A percentile compares a stretch with the other conserved stretches of the same genome.
These are phyloP conservation scores for Coelastrella sp. DNA, from an alignment of 139 green algal species.

Conservation along the genomic window DNA sequence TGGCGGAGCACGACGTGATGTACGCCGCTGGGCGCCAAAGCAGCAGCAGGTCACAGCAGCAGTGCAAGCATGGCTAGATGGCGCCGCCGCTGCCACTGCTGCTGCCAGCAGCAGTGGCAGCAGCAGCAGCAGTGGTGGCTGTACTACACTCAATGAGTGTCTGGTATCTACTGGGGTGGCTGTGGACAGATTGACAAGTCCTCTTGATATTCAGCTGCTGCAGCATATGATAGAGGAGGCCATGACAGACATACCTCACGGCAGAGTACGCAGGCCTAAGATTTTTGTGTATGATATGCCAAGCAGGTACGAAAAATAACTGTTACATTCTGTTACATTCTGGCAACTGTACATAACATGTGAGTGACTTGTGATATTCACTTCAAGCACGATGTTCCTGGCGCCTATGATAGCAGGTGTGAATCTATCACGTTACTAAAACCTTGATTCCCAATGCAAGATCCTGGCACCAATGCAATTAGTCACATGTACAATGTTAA, in stretches of 20 bases:
- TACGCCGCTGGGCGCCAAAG: neutral
- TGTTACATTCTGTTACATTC: no score
- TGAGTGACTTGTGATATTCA: no score
- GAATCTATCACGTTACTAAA: no score
- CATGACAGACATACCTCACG: neutral
- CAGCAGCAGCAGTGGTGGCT: neutral
- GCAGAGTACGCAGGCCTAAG: constrained; percentile 34
- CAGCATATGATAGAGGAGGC: constrained; percentile 20
- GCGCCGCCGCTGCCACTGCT: neutral
- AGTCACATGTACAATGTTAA: no score
- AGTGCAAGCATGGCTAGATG: neutral
- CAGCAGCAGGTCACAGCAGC: constrained; percentile 2
- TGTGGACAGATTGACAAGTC: constrained; percentile 6
- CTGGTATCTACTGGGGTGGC: neutral
- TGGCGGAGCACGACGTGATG: neutral
- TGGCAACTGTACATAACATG: no score
- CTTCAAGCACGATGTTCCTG: no score
- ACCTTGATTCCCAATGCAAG: no score
- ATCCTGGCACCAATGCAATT: no score
- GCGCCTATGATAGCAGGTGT: no score
- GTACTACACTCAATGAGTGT: neutral
- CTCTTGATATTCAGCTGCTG: constrained; percentile 6
- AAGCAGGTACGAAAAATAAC: no score
- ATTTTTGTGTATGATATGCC: constrained; percentile 73
- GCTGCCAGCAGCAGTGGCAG: constrained; percentile 5